Percentiles rank a stretch among this genome's conserved stretches.
Conservation (phyloP, 2,329 filamentous ascomycete genomes). For the Leptoxyphium fumago region DNA sequence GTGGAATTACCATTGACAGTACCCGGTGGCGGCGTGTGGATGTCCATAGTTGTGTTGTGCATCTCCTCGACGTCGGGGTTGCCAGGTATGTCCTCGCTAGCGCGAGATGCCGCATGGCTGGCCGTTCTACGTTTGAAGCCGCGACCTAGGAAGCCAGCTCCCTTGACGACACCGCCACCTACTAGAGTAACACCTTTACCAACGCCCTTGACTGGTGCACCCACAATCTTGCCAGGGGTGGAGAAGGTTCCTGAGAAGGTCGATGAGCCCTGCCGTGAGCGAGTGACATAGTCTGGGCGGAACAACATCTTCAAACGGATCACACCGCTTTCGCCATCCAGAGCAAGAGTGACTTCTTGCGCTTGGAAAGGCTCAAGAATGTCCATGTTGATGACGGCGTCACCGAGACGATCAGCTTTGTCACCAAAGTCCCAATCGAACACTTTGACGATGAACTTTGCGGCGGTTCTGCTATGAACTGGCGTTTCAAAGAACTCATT, state of each 20-base stretch:
- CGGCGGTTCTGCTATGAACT: conserved; percentile 68
- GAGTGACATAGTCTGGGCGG: conserved; percentile 79
- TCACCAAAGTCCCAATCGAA: conserved; percentile 97
- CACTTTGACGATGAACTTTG: conserved; percentile 69
- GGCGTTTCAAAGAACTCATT: conserved; percentile 87
- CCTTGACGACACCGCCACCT: conserved; percentile 70
- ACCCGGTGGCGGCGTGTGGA: conserved; percentile 4
- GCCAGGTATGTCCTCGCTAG: conserved; percentile 13
- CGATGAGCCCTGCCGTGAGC: conserved; percentile 74
- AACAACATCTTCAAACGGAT: conserved; percentile 77
- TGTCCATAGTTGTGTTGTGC: conserved; percentile 16
- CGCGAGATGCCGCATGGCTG: conserved; percentile 30
- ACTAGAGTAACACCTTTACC: conserved; percentile 59
- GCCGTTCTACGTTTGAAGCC: conserved; percentile 63
- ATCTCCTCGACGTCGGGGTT: conserved; percentile 11
- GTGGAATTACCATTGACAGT: conserved; percentile 10
- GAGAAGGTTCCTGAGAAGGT: conserved; percentile 88
- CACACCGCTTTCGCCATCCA: conserved; percentile 81
- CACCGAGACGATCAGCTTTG: conserved; percentile 81
- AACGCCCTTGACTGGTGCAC: conserved; percentile 86
- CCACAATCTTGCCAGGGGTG: conserved; percentile 75
- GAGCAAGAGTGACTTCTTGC: conserved; percentile 55
- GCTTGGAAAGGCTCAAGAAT: conserved; percentile 72
- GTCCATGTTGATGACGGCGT: conserved; percentile 58
- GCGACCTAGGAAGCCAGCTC: conserved; percentile 78